phyloP scores from a whole-genome alignment of 192 early-diverging fungal genomes.

The Diversispora eburnea region DNA sequence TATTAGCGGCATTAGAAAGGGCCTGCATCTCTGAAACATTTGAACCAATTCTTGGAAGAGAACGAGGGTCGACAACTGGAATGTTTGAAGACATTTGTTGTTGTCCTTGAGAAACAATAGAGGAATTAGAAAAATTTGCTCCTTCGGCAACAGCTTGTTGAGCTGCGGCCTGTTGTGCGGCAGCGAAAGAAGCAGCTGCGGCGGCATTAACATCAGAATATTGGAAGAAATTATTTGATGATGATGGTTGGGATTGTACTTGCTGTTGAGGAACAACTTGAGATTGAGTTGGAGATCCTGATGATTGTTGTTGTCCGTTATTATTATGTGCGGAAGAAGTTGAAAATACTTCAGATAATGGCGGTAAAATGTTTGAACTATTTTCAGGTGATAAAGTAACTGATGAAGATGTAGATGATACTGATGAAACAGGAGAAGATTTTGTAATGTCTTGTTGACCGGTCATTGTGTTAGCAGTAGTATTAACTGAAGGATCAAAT shows the following conservation, averaged over 20 bases:
- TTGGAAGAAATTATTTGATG: conserved; percentile 1
- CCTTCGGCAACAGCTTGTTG: conserved; percentile 9
- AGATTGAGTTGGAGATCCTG: conserved; percentile 17
- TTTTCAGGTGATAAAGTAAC: conserved; percentile 3
- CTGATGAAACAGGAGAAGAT: too few species aligned
- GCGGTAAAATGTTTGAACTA: conserved; percentile 13
- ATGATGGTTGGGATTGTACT: not conserved
- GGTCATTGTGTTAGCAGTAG: too few species aligned
- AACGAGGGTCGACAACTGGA: conserved; percentile 7
- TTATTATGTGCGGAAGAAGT: not conserved
- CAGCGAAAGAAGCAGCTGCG: not conserved
- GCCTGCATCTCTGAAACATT: conserved; percentile 8
- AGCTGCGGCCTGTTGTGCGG: not conserved
- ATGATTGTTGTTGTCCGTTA: not conserved
- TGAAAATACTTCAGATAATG: conserved; percentile 24
- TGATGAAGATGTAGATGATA: not conserved
- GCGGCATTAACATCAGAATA: conserved; percentile 18
- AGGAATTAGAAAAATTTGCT: not conserved
- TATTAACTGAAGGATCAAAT: too few species aligned
- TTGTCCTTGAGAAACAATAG: not conserved
- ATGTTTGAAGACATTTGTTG: conserved; percentile 16
- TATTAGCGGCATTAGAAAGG: not conserved
- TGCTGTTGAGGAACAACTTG: conserved; percentile 14
- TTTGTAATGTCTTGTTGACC: too few species aligned
- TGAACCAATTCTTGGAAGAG: conserved; percentile 7